Evolutionary conservation across 257 asterid species (phyloP), one percentile per base, ranked within the genome.

Genomic region (Rubia yunnanensis): DNA sequence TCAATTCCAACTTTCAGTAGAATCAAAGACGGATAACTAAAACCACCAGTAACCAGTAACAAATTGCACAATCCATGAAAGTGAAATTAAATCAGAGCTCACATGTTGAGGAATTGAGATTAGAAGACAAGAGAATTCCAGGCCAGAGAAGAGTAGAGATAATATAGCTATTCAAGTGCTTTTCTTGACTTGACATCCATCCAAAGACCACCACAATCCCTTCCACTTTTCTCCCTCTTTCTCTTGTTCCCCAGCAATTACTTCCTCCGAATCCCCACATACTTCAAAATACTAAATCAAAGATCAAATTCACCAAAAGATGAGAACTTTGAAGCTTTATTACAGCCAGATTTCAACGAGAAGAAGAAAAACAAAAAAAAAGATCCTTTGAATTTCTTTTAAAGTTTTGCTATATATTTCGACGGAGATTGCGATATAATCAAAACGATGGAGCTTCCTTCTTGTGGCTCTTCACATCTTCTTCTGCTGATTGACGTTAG

Each of bases 261-360:
- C 79, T 88, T 15, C 96, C 95, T 14, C 98, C 96, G 11, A 85
- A 88, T 56, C 96, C 95, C 99, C 97, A 90, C 97, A 94, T 92
- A 31, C n/a, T 66, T 52, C 57, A 7, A 15, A 34, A 26, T 35
- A 55, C 69, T 50, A 72, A 62, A 31, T 72, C 64, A 74, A 68
- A 68, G 76, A 49, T 27, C 54, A 28, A 56, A 60, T 22, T 10
- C n/a, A 17, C 20, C 26, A 28, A 44, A 71, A 64, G 66, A 26
- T 55, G 52, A 55, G 9, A 53, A 22, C 60, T 39, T 64, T 55
- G 22, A 9, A 17, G 58, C 27, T 17, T 18, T 5, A 18, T 32
- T 46, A 7, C 30, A 10, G 52, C 7, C 7, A 9, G 7, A 31
- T 10, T 17, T 26, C 57, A 20, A 9, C 24, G 7, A 50, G 27